Evolutionary conservation across 805 yeast species (phyloP), one percentile per base, ranked within the genome.

Genomic region (Candida gorgasii): DNA sequence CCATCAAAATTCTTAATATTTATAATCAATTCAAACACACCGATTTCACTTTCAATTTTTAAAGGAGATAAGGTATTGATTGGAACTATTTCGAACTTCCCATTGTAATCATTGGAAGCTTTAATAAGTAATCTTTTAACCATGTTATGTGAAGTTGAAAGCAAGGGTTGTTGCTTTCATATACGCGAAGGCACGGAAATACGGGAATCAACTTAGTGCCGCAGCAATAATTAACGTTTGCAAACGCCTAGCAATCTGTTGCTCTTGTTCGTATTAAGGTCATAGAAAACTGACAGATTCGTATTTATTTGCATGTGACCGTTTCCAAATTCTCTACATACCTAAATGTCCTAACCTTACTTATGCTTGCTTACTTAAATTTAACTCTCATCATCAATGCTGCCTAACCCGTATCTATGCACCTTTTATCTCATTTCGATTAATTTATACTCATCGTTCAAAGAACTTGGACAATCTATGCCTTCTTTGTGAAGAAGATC

Each of bases 1-100:
- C 80, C 80, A 41, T 69, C 67, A 49, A 73, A 79, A 51, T 74
- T 67, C 49, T 66, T 67, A 39, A 79, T 72, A 26, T 73, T 65
- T 11, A 79, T 69, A 2, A 58, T 37, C 8, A 78, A 51, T 36
- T 61, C 58, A 33, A 73, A 68, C 2, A 47, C 49, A 1, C 76
- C 79, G 16, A 62, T 50, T 1, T 63, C 63, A 1, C 76, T 64
- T 5, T 60, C 52, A n/a, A 77, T 53, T 11, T 46, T 53, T 1
- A 72, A 44, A 1, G 73, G 70, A 2, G 41, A 45, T 24, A 63
- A 63, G 1, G 75, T 57, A 48, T 78, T 78, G 11, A 78, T 71
- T 0, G 78, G 73, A 1, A 76, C 72, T 3, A 61, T 46, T 33
- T 54, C 54, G 32, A 50, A 54, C 3, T 52, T 47, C 8, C 47